phyloP scores from a whole-genome alignment of 73 alveolate species.

The Halteria grandinella region DNA sequence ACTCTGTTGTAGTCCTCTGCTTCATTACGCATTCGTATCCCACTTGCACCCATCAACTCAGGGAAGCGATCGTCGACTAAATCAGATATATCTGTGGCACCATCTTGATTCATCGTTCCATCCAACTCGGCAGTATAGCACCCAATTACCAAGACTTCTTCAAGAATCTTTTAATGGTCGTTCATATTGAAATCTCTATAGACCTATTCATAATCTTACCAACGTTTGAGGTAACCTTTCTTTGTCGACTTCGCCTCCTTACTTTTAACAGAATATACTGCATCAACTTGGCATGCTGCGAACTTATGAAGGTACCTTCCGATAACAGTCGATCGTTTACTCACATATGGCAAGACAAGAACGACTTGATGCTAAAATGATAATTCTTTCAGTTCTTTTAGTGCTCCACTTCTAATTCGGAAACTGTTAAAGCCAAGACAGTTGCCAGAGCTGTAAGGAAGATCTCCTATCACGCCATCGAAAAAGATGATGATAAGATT shows the following conservation, averaged over 20 bases:
- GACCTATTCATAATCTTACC: conserved; percentile 35
- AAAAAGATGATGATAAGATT: conserved; percentile 34
- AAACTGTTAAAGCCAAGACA: conserved; percentile 1
- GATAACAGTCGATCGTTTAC: conserved; percentile 33
- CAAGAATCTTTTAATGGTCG: conserved; percentile 15
- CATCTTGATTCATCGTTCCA: too few relatives aligned
- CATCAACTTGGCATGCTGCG: conserved; percentile 46
- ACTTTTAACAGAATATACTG: conserved; percentile 12
- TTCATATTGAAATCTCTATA: conserved; percentile 48
- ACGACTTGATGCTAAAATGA: conserved; percentile 15
- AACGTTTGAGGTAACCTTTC: neutral
- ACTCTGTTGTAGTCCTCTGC: too few relatives aligned
- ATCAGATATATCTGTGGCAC: too few relatives aligned
- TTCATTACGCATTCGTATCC: too few relatives aligned
- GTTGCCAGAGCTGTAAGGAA: neutral
- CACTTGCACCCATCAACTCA: too few relatives aligned
- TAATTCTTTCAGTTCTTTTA: conserved; percentile 16
- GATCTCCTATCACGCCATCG: conserved; percentile 49
- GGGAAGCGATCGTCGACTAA: too few relatives aligned
- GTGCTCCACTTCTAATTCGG: conserved; percentile 27
- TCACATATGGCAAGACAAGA: conserved; percentile 5
- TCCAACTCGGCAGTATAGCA: too few relatives aligned
- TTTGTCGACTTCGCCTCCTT: neutral
- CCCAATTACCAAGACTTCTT: conserved; percentile 4
- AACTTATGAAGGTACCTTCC: conserved; percentile 29